Conservation (phyloP, 495 filamentous ascomycete species). For the Aspergillus conjunctus region DNA sequence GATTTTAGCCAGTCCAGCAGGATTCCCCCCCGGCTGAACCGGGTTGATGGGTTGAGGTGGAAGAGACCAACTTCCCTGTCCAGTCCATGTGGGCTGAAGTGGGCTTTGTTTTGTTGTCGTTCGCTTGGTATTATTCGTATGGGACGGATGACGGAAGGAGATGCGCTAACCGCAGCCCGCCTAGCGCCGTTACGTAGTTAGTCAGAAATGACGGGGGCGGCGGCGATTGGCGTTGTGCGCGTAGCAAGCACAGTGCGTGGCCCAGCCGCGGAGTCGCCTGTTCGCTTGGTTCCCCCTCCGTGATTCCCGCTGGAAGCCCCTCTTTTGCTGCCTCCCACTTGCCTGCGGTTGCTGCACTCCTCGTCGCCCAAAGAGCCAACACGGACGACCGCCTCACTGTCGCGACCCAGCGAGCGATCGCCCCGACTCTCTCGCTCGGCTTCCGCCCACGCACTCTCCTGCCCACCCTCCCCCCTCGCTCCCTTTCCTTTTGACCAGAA, state of each 20-base stretch:
- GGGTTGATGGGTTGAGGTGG: slow-evolving; percentile 27
- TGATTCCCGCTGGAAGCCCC: slow-evolving; percentile 28
- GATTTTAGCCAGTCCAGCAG: slow-evolving; percentile 16
- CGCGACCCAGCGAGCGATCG: slow-evolving; percentile 34
- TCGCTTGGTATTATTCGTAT: slow-evolving; percentile 21
- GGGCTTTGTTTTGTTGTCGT: slow-evolving; percentile 27
- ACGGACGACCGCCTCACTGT: slow-evolving; percentile 35
- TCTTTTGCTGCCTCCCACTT: slow-evolving; percentile 25
- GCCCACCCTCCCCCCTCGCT: slow-evolving; percentile 26
- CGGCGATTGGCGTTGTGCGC: slow-evolving; percentile 22
- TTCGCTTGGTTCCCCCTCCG: slow-evolving; percentile 28
- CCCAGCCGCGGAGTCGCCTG: background rate
- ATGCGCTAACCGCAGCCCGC: slow-evolving; percentile 14
- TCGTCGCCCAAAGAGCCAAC: slow-evolving; percentile 25
- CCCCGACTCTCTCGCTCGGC: slow-evolving; percentile 22
- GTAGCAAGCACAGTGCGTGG: slow-evolving; percentile 25
- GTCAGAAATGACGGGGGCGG: slow-evolving; percentile 21
- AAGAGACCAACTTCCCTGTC: slow-evolving; percentile 7
- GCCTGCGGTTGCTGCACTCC: slow-evolving; percentile 20
- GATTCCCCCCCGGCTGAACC: slow-evolving; percentile 26
- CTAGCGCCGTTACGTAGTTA: slow-evolving; percentile 24
- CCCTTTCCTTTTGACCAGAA: slow-evolving; percentile 27
- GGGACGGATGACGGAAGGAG: slow-evolving; percentile 23
- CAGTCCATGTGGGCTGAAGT: slow-evolving; percentile 30
- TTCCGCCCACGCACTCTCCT: slow-evolving; percentile 29